Conservation (phyloP, 352 stramenopile species). For the Hyaloperonospora brassicae region DNA sequence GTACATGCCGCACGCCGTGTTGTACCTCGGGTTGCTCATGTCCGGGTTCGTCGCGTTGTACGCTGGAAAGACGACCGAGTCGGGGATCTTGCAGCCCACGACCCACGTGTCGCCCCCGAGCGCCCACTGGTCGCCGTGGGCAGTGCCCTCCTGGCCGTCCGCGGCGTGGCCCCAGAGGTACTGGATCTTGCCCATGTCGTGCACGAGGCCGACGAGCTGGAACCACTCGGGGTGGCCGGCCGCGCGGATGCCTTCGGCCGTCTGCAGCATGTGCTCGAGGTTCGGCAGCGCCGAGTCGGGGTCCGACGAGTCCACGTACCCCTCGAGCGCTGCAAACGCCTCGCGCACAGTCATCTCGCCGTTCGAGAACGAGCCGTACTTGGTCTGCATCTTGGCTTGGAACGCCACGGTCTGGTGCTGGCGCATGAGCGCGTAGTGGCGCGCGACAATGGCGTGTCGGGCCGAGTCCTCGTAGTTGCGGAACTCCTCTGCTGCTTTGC, state of each 20-base stretch:
- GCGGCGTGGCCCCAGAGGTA: slow-evolving; percentile 84
- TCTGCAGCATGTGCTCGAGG: slow-evolving; percentile 89
- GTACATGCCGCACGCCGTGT: slow-evolving; percentile 86
- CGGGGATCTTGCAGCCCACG: slow-evolving; percentile 84
- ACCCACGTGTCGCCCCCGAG: slow-evolving; percentile 92
- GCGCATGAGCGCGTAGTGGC: slow-evolving; percentile 77
- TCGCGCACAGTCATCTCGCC: slow-evolving; percentile 89
- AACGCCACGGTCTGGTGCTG: slow-evolving; percentile 64
- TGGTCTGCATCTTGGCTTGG: slow-evolving; percentile 59
- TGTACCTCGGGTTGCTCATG: slow-evolving; percentile 80
- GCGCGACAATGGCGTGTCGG: slow-evolving; percentile 56
- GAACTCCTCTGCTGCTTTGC: slow-evolving; percentile 68
- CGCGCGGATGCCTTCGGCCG: slow-evolving; percentile 86
- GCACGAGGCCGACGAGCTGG: slow-evolving; percentile 85
- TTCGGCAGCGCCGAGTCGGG: slow-evolving; percentile 88
- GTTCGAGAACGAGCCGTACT: slow-evolving; percentile 66
- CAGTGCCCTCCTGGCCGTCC: slow-evolving; percentile 85
- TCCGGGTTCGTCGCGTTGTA: slow-evolving; percentile 88
- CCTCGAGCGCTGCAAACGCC: slow-evolving; percentile 82
- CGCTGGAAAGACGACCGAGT: slow-evolving; percentile 85
- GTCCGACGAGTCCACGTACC: slow-evolving; percentile 91
- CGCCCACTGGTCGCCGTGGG: slow-evolving; percentile 86
- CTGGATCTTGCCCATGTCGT: slow-evolving; percentile 94
- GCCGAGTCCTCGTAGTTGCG: slow-evolving; percentile 70
- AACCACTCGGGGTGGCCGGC: slow-evolving; percentile 89